Conservation (phyloP, 176 grass and related monocot species). For the Ampelocalamus luodianensis region DNA sequence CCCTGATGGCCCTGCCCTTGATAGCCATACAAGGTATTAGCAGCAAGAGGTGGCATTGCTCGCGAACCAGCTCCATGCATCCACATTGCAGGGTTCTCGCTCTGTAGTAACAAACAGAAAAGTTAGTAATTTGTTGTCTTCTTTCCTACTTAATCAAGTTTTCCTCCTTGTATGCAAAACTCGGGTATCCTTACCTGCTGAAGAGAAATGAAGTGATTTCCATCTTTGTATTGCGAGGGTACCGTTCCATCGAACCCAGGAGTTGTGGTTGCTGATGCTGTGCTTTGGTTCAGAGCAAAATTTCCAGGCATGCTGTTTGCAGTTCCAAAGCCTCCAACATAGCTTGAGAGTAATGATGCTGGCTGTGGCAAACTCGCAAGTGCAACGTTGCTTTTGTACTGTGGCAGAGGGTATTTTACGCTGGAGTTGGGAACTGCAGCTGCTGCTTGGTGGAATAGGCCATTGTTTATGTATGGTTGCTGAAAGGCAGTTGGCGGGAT, state of each 20-base stretch:
- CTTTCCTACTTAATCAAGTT: neutral
- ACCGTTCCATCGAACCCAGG: slow-evolving; percentile 65
- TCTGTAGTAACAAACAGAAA: slow-evolving; percentile 34
- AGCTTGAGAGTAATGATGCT: slow-evolving; percentile 52
- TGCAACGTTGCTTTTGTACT: slow-evolving; percentile 71
- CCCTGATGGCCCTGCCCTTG: slow-evolving; percentile 66
- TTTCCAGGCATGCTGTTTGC: slow-evolving; percentile 64
- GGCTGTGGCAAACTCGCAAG: slow-evolving; percentile 67
- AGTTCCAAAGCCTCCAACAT: slow-evolving; percentile 61
- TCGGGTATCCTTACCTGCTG: slow-evolving; percentile 56
- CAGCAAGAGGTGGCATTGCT: slow-evolving; percentile 65
- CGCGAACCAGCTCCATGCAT: slow-evolving; percentile 68
- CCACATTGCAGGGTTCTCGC: slow-evolving; percentile 75
- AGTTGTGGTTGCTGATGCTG: slow-evolving; percentile 51
- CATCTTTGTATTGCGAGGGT: slow-evolving; percentile 72
- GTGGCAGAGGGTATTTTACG: slow-evolving; percentile 72
- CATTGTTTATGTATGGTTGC: slow-evolving; percentile 61
- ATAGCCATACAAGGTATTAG: slow-evolving; percentile 67
- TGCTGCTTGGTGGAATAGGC: slow-evolving; percentile 68
- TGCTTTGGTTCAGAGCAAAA: slow-evolving; percentile 67
- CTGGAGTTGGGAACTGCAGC: slow-evolving; percentile 55
- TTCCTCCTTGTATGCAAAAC: neutral
- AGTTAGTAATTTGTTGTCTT: neutral
- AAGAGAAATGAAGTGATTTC: slow-evolving; percentile 62
- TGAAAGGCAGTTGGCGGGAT: slow-evolving; percentile 66